A percentile compares a stretch with the other conserved stretches of the same genome.
phyloP scores from a whole-genome alignment of 2,329 filamentous ascomycete species.

The Epichloe coenophiala region DNA sequence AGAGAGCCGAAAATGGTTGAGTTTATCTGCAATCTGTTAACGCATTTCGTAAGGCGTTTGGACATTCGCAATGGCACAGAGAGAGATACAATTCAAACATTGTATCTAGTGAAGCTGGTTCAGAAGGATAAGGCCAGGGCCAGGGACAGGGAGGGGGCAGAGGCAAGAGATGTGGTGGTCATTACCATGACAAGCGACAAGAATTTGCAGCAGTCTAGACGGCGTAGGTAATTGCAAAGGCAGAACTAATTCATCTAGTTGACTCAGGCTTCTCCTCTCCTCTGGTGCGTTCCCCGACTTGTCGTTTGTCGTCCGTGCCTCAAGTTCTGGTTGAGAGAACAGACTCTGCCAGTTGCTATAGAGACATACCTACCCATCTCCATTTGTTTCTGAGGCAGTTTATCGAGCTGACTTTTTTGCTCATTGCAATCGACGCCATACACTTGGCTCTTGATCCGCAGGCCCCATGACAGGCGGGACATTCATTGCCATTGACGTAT shows the following conservation, averaged over 20 bases:
- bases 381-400: neutral
- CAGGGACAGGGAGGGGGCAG: neutral
- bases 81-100: neutral
- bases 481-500: no score
- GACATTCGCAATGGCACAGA: slow-evolving; percentile 1
- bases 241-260: neutral
- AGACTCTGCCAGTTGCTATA: neutral
- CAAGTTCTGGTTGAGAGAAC: neutral
- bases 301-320: neutral
- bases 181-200: neutral
- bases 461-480: no score
- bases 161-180: no score
- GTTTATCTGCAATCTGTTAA: slow-evolving; percentile 2
- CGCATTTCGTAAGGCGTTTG: slow-evolving; percentile 15
- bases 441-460: no score
- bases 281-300: neutral
- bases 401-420: neutral
- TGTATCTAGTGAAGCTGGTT: neutral
- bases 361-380: no score
- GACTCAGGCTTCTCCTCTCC: no score
- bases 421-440: no score
- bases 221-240: neutral
- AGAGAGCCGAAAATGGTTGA: neutral
- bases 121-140: neutral
- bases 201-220: neutral